Evolutionary conservation across 148 eudicot species (phyloP).

Genomic region (Rhododendron henanense): DNA sequence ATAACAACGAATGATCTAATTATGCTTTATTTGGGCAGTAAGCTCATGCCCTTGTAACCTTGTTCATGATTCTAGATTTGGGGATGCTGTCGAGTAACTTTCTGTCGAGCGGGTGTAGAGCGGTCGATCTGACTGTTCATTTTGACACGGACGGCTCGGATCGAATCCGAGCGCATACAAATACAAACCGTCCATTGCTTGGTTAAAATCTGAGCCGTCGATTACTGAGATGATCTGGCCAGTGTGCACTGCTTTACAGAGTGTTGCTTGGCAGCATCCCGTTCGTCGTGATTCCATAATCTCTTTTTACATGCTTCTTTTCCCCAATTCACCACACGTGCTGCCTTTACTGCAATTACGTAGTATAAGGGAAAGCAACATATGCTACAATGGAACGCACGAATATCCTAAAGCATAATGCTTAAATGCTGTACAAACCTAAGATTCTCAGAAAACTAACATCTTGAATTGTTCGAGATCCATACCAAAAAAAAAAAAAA

Average conservation of each 20-base stretch:
- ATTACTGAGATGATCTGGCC: no score
- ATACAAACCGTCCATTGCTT: no score
- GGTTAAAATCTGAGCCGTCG: no score
- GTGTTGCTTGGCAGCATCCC: no score
- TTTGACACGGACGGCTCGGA: no score
- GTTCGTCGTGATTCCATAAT: neutral
- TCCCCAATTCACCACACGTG: neutral
- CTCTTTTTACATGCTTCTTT: neutral
- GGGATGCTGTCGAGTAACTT: no score
- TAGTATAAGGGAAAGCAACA: neutral
- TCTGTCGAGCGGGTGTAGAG: no score
- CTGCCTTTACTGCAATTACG: neutral
- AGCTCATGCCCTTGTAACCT: neutral
- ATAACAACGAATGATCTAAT: neutral
- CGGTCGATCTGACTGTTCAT: no score
- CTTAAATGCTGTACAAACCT: neutral
- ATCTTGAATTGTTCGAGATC: neutral
- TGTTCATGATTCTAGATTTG: no score
- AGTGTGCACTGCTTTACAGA: no score
- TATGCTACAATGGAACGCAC: neutral
- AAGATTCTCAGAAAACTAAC: neutral
- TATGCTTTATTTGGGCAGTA: neutral
- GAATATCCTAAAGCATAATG: neutral
- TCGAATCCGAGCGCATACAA: no score
- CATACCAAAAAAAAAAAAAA: no score